Conservation (phyloP, 2,329 filamentous ascomycete genomes). For the Aureobasidium sp. region DNA sequence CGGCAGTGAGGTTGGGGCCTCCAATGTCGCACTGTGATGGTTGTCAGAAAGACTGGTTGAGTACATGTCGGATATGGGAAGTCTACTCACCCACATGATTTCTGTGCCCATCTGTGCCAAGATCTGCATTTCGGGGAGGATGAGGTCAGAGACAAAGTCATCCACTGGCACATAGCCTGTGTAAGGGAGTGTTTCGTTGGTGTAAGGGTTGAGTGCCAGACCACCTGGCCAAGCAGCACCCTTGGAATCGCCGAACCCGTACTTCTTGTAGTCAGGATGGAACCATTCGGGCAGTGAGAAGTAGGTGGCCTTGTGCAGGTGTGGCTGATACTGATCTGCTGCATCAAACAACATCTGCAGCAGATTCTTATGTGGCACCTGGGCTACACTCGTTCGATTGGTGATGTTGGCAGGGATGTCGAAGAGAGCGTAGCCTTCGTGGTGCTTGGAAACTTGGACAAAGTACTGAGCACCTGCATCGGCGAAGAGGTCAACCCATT, state of each 20-base stretch:
- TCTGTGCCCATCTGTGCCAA: constrained; percentile 37
- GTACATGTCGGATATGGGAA: background rate
- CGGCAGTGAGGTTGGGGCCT: constrained; percentile 35
- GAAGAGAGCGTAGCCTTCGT: constrained; percentile 41
- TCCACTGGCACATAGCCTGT: constrained; percentile 35
- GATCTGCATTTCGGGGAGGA: constrained; percentile 38
- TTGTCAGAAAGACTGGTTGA: background rate
- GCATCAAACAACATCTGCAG: constrained; percentile 38
- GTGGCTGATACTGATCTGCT: constrained; percentile 34
- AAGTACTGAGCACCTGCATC: constrained; percentile 45
- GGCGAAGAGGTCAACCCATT: constrained; percentile 47
- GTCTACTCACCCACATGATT: constrained; percentile 28
- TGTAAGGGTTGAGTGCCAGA: constrained; percentile 38
- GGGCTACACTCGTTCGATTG: constrained; percentile 33
- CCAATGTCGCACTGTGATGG: constrained; percentile 37
- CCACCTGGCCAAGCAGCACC: constrained; percentile 29
- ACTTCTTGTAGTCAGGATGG: constrained; percentile 34
- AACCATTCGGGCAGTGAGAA: constrained; percentile 42
- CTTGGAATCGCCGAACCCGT: constrained; percentile 30
- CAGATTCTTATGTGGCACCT: constrained; percentile 35
- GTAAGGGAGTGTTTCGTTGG: constrained; percentile 35
- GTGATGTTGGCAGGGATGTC: constrained; percentile 35
- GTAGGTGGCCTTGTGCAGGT: constrained; percentile 37
- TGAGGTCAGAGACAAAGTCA: constrained; percentile 35
- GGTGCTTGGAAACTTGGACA: constrained; percentile 39